phyloP scores from a whole-genome alignment of 257 asterid species.

The Agastache rugosa region DNA sequence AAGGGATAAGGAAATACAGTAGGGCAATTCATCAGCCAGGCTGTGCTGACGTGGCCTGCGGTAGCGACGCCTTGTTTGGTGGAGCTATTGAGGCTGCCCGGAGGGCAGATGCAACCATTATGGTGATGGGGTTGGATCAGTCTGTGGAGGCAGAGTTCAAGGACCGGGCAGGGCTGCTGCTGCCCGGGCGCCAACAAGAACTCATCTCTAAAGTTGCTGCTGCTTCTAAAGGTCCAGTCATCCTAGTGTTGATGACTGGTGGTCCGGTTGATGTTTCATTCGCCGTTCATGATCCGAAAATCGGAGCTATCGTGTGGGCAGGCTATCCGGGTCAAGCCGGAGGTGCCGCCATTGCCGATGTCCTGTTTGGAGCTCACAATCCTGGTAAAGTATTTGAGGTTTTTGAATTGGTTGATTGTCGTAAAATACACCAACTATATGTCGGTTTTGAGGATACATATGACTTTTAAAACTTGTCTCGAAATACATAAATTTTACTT shows the following conservation, averaged over 20 bases:
- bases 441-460: no score
- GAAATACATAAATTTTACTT: no score
- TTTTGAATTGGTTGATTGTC: no score
- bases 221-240: constrained; percentile 66
- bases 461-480: no score
- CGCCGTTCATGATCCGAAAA: constrained; percentile 63
- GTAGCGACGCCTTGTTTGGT: constrained; percentile 48
- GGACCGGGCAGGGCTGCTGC: constrained; percentile 65
- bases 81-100: constrained; percentile 70
- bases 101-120: constrained; percentile 63
- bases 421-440: no score
- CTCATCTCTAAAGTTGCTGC: constrained; percentile 70
- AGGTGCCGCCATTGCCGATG: constrained; percentile 80
- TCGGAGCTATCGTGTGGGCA: constrained; percentile 73
- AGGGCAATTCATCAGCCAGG: constrained; percentile 68
- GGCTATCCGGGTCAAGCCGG: constrained; percentile 93
- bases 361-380: constrained; percentile 77
- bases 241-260: constrained; percentile 82
- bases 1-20: constrained; percentile 60
- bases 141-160: constrained; percentile 74
- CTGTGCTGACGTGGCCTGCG: constrained; percentile 66
- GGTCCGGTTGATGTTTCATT: constrained; percentile 79
- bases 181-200: constrained; percentile 75
- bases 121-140: constrained; percentile 82
- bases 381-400: constrained; percentile 53